phyloP scores from a whole-genome alignment of 228 moss, liverwort and hornwort genomes.

The Sphagnum magellanicum region DNA sequence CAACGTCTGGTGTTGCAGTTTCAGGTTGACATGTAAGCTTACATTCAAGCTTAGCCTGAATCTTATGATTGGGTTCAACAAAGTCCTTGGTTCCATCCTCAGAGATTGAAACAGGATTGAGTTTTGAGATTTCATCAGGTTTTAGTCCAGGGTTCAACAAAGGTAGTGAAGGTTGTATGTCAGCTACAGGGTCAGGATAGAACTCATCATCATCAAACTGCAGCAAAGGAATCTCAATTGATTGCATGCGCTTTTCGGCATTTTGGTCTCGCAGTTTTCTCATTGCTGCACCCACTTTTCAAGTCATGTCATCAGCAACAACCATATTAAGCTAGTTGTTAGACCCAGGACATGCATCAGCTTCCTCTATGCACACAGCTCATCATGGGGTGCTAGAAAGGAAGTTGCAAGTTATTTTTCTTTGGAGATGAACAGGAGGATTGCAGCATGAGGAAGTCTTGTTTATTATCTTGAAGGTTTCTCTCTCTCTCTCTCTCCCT shows the following conservation, averaged over 20 bases:
- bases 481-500: no score
- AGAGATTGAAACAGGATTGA: neutral
- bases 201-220: constrained; percentile 54
- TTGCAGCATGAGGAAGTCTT: neutral
- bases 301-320: neutral
- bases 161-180: neutral
- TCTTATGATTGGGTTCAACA: neutral
- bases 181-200: constrained; percentile 3
- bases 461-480: no score
- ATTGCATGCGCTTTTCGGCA: constrained; percentile 32
- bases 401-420: neutral
- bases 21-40: neutral
- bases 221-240: constrained; percentile 20
- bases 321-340: neutral
- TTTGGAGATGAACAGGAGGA: neutral
- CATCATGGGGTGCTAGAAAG: neutral
- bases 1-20: no score
- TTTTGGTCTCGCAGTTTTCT: constrained; percentile 29
- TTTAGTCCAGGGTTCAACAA: neutral
- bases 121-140: neutral
- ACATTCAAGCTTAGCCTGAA: neutral
- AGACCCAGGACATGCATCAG: neutral
- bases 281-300: constrained; percentile 39
- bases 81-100: neutral
- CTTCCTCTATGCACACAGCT: neutral